phyloP scores from a whole-genome alignment of 2,329 filamentous ascomycete genomes.

The Fusarium tupiense region DNA sequence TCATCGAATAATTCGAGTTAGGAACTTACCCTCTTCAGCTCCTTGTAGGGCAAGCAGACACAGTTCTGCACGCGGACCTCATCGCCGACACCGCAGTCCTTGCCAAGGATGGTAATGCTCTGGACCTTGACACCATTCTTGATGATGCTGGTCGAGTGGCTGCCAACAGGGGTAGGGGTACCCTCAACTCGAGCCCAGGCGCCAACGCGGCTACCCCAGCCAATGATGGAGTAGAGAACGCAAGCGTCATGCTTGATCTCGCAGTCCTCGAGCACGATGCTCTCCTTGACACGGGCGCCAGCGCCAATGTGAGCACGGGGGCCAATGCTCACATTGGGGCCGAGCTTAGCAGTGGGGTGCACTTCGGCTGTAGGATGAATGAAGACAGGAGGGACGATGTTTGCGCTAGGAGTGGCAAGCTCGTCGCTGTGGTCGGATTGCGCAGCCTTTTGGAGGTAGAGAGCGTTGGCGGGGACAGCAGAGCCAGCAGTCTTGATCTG shows the following conservation, averaged over 20 bases:
- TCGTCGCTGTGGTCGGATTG: conserved; percentile 77
- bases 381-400: conserved; percentile 91
- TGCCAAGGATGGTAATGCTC: conserved; percentile 96
- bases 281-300: conserved; percentile 92
- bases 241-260: conserved; percentile 98
- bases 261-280: conserved; percentile 92
- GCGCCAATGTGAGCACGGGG: conserved; percentile 86
- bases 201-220: conserved; percentile 94
- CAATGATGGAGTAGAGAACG: conserved; percentile 94
- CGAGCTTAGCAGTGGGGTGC: conserved; percentile 94
- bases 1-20: not conserved
- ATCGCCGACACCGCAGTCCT: conserved; percentile 93
- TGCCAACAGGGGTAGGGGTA: conserved; percentile 85
- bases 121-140: conserved; percentile 99
- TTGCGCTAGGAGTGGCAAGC: conserved; percentile 83
- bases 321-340: conserved; percentile 95
- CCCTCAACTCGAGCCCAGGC: conserved; percentile 99
- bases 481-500: conserved; percentile 99
- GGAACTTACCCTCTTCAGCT: conserved; percentile 85
- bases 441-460: conserved; percentile 94
- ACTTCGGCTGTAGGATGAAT: conserved; percentile 92
- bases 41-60: conserved; percentile 96
- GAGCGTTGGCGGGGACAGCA: conserved; percentile 93
- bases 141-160: conserved; percentile 92
- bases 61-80: conserved; percentile 98